Conservation (phyloP, 805 yeast genomes). For the Ogataea kodamae region DNA sequence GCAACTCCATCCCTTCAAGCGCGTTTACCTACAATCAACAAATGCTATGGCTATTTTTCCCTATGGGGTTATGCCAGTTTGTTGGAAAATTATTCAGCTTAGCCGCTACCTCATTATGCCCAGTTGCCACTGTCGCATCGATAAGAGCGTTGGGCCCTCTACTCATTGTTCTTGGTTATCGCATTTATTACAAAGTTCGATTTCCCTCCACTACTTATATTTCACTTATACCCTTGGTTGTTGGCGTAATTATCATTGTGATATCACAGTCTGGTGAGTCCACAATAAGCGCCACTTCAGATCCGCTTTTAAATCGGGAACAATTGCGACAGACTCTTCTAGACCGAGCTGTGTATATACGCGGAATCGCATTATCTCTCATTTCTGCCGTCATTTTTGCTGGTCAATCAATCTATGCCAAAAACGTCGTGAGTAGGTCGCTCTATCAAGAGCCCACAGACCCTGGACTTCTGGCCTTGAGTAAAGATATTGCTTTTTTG, state of each 20-base stretch:
- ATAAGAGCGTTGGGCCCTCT: constrained; percentile 67
- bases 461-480: constrained; percentile 19
- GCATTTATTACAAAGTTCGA: constrained; percentile 45
- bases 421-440: constrained; percentile 59
- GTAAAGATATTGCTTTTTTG: background rate
- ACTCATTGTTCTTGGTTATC: constrained; percentile 54
- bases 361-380: constrained; percentile 68
- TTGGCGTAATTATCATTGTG: constrained; percentile 53
- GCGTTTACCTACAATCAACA: constrained; percentile 31
- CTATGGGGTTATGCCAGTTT: constrained; percentile 65
- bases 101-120: constrained; percentile 61
- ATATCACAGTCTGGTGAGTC: constrained; percentile 27
- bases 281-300: constrained; percentile 12
- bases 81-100: constrained; percentile 60
- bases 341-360: constrained; percentile 34
- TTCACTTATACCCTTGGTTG: constrained; percentile 48
- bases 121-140: constrained; percentile 68
- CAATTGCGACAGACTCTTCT: constrained; percentile 5
- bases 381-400: constrained; percentile 74
- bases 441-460: constrained; percentile 6
- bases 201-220: constrained; percentile 50
- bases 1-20: constrained; percentile 49
- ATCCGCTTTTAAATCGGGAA: constrained; percentile 14
- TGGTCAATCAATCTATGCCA: constrained; percentile 81
- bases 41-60: constrained; percentile 49